Conservation (phyloP, 2,329 filamentous ascomycete genomes). For the Periconia sp. region DNA sequence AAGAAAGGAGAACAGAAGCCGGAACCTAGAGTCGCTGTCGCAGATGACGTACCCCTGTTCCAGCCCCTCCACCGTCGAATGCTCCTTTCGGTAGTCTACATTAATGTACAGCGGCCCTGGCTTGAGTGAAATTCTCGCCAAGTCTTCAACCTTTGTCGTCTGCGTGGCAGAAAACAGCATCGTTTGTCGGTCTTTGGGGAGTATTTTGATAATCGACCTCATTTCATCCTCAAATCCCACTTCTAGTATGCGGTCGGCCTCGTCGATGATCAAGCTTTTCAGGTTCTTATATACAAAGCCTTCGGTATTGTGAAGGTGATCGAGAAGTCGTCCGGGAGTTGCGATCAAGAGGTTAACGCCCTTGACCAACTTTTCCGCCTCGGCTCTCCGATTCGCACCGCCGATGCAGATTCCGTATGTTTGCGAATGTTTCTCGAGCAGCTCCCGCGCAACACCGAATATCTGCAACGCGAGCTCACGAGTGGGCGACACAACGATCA, state of each 20-base stretch:
- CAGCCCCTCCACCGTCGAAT: constrained; percentile 88
- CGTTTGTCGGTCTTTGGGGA: constrained; percentile 85
- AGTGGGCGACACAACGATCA: constrained; percentile 90
- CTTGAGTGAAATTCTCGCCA: constrained; percentile 90
- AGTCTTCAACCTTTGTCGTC: constrained; percentile 97
- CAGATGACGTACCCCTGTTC: constrained; percentile 97
- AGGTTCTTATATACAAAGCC: constrained; percentile 92
- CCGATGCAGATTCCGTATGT: constrained; percentile 97
- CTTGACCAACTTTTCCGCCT: constrained; percentile 92
- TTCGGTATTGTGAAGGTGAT: constrained; percentile 91
- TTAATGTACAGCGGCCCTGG: constrained; percentile 96
- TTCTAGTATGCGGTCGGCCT: constrained; percentile 95
- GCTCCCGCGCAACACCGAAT: constrained; percentile 90
- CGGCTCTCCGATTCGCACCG: constrained; percentile 86
- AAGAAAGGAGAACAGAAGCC: constrained; percentile 91
- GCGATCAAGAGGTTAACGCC: constrained; percentile 95
- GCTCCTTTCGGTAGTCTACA: constrained; percentile 87
- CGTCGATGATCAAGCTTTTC: constrained; percentile 91
- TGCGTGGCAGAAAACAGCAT: constrained; percentile 99
- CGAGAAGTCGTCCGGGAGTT: constrained; percentile 88
- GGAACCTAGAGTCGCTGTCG: constrained; percentile 91
- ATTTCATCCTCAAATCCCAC: constrained; percentile 99
- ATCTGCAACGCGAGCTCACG: constrained; percentile 95
- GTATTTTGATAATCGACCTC: constrained; percentile 92
- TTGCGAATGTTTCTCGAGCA: constrained; percentile 92